These are phyloP conservation scores for Bassia scoparia DNA, from an alignment of 148 eudicot genomes.

Conservation along the genomic window DNA sequence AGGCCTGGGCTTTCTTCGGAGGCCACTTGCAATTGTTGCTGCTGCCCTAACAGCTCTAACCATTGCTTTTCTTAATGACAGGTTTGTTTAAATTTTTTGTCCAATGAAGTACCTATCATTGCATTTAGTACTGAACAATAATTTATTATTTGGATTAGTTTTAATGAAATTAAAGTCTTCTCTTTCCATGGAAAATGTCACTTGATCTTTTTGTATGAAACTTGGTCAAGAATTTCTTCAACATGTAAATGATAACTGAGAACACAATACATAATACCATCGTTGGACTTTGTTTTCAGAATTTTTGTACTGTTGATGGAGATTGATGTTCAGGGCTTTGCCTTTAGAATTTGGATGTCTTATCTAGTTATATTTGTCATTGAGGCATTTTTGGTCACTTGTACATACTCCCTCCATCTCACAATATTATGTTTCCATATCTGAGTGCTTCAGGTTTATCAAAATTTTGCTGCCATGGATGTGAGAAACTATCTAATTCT, in stretches of 20 bases:
- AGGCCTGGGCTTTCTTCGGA: conserved; percentile 84
- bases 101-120: neutral
- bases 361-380: too few species aligned
- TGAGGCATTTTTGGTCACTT: neutral
- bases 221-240: too few species aligned
- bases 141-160: too few species aligned
- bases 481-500: neutral
- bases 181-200: too few species aligned
- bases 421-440: neutral
- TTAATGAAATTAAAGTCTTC: too few species aligned
- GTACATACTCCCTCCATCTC: neutral
- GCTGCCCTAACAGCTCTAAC: conserved; percentile 73
- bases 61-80: conserved; percentile 87
- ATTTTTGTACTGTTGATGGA: too few species aligned
- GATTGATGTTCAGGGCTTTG: too few species aligned
- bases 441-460: neutral
- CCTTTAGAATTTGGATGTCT: too few species aligned
- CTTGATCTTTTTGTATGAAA: too few species aligned
- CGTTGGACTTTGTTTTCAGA: too few species aligned
- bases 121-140: neutral
- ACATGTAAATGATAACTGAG: too few species aligned
- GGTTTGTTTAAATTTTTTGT: conserved; percentile 36
- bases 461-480: neutral
- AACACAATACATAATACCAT: too few species aligned
- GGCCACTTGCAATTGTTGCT: conserved; percentile 86